phyloP scores from a whole-genome alignment of 2,329 filamentous ascomycete species.

The Drechslerella stenobrocha region DNA sequence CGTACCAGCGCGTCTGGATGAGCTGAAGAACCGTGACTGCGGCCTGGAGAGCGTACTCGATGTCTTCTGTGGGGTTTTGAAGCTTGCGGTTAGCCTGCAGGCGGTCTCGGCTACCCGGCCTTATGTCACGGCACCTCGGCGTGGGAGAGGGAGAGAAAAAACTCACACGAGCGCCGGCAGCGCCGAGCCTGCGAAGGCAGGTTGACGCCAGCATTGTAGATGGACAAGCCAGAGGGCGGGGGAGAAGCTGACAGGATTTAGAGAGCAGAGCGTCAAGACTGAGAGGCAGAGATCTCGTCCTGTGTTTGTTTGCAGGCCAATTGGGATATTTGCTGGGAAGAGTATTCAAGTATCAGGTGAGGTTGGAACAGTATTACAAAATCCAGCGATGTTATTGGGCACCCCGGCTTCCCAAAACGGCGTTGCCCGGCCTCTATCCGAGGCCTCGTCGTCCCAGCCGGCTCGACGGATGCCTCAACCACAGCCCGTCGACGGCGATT shows the following conservation, averaged over 20 bases:
- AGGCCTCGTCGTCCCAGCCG: constrained; percentile 33
- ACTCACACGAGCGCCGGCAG: constrained; percentile 47
- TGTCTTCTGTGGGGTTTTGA: constrained; percentile 16
- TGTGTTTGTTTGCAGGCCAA: too few relatives aligned
- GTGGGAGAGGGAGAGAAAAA: constrained; percentile 24
- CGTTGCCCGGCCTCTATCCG: constrained; percentile 48
- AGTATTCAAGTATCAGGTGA: constrained; percentile 32
- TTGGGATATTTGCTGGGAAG: constrained; percentile 6
- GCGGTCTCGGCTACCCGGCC: constrained; percentile 35
- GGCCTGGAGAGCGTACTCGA: constrained; percentile 67
- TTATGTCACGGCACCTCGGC: constrained; percentile 20
- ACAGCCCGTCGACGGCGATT: neutral
- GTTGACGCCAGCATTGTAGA: constrained; percentile 39
- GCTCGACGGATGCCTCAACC: constrained; percentile 28
- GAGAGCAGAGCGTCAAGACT: constrained; percentile 8
- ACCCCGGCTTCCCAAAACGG: constrained; percentile 34
- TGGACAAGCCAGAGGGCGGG: constrained; percentile 9
- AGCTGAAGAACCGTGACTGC: constrained; percentile 79
- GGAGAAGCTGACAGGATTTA: constrained; percentile 46
- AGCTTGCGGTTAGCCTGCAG: constrained; percentile 3
- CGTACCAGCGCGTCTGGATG: constrained; percentile 77
- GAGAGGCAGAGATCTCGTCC: too few relatives aligned
- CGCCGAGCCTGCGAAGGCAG: constrained; percentile 47
- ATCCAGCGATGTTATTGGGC: constrained; percentile 48
- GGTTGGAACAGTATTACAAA: constrained; percentile 46